Conservation (phyloP, 768 basidiomycete genomes). For the Boletellus emodensis region DNA sequence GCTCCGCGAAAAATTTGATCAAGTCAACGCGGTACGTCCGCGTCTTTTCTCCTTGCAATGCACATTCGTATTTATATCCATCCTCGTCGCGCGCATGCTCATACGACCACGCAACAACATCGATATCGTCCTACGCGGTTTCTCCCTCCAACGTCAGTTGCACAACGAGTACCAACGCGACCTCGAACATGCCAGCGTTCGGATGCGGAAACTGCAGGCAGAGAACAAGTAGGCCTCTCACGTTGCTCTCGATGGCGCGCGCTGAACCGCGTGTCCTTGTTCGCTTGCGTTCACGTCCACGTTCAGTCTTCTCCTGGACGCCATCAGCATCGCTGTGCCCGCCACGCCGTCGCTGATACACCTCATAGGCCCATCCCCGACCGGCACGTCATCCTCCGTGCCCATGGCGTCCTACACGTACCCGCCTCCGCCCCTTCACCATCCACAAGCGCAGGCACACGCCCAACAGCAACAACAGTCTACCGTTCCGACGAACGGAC, state of each 20-base stretch:
- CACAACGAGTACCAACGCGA: conserved; percentile 27
- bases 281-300: neutral
- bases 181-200: conserved; percentile 24
- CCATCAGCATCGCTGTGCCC: conserved; percentile 31
- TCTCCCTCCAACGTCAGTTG: conserved; percentile 2
- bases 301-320: conserved; percentile 30
- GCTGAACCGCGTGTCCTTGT: too few relatives aligned
- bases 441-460: too few relatives aligned
- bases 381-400: conserved; percentile 16
- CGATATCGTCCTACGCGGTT: too few relatives aligned
- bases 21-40: conserved; percentile 29
- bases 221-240: conserved; percentile 29
- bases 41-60: too few relatives aligned
- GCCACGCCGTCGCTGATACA: conserved; percentile 31
- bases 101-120: too few relatives aligned
- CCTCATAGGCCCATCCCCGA: conserved; percentile 28
- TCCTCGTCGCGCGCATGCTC: neutral
- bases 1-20: conserved; percentile 32
- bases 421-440: conserved; percentile 4
- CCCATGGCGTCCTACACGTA: conserved; percentile 18
- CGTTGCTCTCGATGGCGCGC: neutral
- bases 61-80: neutral
- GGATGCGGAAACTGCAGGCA: conserved; percentile 28
- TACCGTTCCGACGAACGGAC: conserved; percentile 20
- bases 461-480: too few relatives aligned